Evolutionary conservation across 768 basidiomycete species (phyloP), one percentile per base, ranked within the genome.

Genomic region (Pleurotus tuber-regium): DNA sequence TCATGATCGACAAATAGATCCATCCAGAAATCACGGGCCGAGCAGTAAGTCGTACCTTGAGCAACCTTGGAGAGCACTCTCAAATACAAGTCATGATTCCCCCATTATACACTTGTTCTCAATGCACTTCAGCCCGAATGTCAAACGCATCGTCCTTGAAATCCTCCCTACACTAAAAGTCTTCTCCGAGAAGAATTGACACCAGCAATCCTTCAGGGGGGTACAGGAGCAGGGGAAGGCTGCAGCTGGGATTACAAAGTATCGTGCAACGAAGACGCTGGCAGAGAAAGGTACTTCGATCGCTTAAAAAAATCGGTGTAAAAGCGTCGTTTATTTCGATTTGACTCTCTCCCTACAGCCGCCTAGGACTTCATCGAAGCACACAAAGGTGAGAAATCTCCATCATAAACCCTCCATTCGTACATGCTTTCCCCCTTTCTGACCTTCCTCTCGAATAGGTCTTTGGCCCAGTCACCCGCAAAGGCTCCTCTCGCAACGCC

Each of bases 131-230:
- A 65, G 65, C 2, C 44, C 52, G 4, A 46, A 58, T 5, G 66
- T 89, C 55, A 78, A 83, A 64, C 79, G 88, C 31, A 66, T 89
- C 12, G 58, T 83, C 33, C 38, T 76, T 5, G 66, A 61, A 55
- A 42, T 61, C 2, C 58, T 63, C 40, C 33, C 50, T 1, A 19
- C 54, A 52, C 55, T 61, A 1, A 43, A 55, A 4, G 61, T 67
- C 2, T 78, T 72, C 59, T 68, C 65, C 23, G 82, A 86, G 59
- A 57, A 59, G 6, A 70, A 86, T 63, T 89, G 86, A 86, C 84
- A 85, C 55, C 63, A 79, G 29, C 69, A 70, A 43, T 63, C 75
- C 4, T 61, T 82, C 18, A 60, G 70, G 40, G 69, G 73, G 8
- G 75, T 82, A 8, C 69, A 77, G 36, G 68, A 78, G 51, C 67